A percentile compares a stretch with the other conserved stretches of the same genome.
Conservation (phyloP, 2,329 filamentous ascomycete genomes). For the Dactylonectria macrodidyma region DNA sequence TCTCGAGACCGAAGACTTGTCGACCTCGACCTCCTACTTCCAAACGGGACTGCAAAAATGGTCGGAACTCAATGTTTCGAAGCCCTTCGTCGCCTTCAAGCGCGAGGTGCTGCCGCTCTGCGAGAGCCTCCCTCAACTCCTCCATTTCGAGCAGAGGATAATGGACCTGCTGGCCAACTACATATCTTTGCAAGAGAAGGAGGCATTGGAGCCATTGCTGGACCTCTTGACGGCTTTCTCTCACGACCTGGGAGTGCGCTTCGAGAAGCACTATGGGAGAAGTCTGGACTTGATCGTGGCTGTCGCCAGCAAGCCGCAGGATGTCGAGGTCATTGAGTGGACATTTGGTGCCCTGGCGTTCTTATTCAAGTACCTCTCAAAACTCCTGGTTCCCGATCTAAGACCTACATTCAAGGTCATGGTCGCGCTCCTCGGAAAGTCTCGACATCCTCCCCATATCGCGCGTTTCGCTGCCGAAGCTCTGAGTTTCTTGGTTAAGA, state of each 20-base stretch:
- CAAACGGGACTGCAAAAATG: slow-evolving; percentile 87
- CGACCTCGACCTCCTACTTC: slow-evolving; percentile 88
- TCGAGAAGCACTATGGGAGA: slow-evolving; percentile 88
- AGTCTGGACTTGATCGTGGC: slow-evolving; percentile 82
- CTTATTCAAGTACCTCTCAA: slow-evolving; percentile 96
- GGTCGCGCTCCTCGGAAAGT: slow-evolving; percentile 86
- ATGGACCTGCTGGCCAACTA: slow-evolving; percentile 83
- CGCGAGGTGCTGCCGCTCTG: slow-evolving; percentile 82
- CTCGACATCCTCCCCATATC: slow-evolving; percentile 87
- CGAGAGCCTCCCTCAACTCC: slow-evolving; percentile 91
- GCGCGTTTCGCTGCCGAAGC: slow-evolving; percentile 95
- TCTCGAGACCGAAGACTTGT: slow-evolving; percentile 83
- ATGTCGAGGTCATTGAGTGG: slow-evolving; percentile 96
- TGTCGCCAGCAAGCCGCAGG: slow-evolving; percentile 82
- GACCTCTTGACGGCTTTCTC: slow-evolving; percentile 93
- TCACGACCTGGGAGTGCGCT: slow-evolving; percentile 89
- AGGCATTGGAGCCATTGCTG: slow-evolving; percentile 88
- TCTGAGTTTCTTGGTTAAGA: slow-evolving; percentile 92
- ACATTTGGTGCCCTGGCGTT: slow-evolving; percentile 95
- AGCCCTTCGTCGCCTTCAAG: slow-evolving; percentile 83
- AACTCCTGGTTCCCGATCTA: slow-evolving; percentile 87
- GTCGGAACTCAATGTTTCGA: slow-evolving; percentile 91
- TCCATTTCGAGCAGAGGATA: slow-evolving; percentile 91
- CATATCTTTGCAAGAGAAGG: slow-evolving; percentile 82
- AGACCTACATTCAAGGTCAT: slow-evolving; percentile 88